Evolutionary conservation across 192 early-diverging fungal genomes (phyloP), one percentile per base, ranked within the genome.

Genomic region (Glomus cerebriforme): DNA sequence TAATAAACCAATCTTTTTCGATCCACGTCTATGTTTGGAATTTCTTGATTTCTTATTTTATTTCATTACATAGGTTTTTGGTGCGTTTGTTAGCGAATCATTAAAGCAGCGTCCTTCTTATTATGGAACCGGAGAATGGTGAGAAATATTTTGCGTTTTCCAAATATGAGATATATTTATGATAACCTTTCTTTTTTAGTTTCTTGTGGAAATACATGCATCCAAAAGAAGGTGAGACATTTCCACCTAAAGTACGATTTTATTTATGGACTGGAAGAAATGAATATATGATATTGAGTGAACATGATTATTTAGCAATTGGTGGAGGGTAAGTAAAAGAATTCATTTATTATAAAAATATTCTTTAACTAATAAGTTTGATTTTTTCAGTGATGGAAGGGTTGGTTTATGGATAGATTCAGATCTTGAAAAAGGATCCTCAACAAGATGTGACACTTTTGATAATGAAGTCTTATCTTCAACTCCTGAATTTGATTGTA

Each of bases 71-170:
- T 85, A 95, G 90, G 86, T 94, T 13, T 95, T 95, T 87, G 94
- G 94, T 32, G 93, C 92, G 19, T 95, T 89, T 79, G 68, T 94
- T 10, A 92, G 85, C 43, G 92, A 95, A 71, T 80, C 91, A 6
- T 85, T 94, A 39, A 85, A 87, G 47, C 87, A 89, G 17, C 84
- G 85, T 22, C 81, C 91, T 24, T 84, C 87, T 58, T 95, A 92
- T 79, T 95, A 95, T 59, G 94, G 94, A 26, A 91, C 92, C n/a
- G 93, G 94, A 43, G 92, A 93, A 87, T 93, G 92, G 91, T 93
- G 86, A 74, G 74, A 59, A 39, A 64, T 7, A 45, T 39, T 49
- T 26, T 10, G 22, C 19, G 39, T 31, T 72, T 29, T 34, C 3
- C 78, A 76, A 73, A 31, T 45, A 29, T 60, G 27, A 49, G 43